Base-by-base conservation (phyloP, 2,329 filamentous ascomycete genomes). In the Pezicula radicicola region DNA sequence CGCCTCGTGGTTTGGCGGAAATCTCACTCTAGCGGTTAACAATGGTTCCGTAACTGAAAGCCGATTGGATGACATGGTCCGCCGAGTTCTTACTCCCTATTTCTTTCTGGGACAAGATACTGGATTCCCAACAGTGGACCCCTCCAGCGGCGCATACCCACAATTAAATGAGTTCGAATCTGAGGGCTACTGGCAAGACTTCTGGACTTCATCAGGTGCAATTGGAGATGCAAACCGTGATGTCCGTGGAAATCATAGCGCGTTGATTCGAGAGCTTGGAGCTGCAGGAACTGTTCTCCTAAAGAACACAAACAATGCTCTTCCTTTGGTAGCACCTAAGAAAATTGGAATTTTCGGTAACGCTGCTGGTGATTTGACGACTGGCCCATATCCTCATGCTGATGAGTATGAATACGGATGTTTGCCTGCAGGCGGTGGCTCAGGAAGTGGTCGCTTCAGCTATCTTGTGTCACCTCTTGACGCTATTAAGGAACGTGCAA, bases 11-110 rank as follows among this genome's bases (percentile, higher is more conserved):
- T 46, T 49, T 15, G 40, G 54, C 9, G 46, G 18, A 9, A 67
- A 67, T 28, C 62, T 75, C 16, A 66, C 67, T 27, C 15, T 46
- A 3, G 80, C 83, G 2, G 75, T 88, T 30, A 71, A 86, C 48
- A 87, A 88, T 60, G 84, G 84, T 16, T 84, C 81, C 7, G 68
- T 88, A 44, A 81, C 85, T 1, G 75, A 84, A 60, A 85, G 78
- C 75, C 75, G 84, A 43, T 60, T 88, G 8, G 83, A 88, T 57
- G 85, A 88, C 63, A 85, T 86, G 75, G 80, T 75, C 3, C 78
- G 80, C 47, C 78, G 88, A 56, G 88, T 80, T 59, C 75, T 79
- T 73, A 72, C 75, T 8, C 72, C 75, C 3, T 80, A 78, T 67
- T 80, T 70, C 61, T 69, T 70, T 50, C 71, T 80, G 30, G 71